Conservation (phyloP, 192 early-diverging fungal species). For the Coemansia reversa region DNA sequence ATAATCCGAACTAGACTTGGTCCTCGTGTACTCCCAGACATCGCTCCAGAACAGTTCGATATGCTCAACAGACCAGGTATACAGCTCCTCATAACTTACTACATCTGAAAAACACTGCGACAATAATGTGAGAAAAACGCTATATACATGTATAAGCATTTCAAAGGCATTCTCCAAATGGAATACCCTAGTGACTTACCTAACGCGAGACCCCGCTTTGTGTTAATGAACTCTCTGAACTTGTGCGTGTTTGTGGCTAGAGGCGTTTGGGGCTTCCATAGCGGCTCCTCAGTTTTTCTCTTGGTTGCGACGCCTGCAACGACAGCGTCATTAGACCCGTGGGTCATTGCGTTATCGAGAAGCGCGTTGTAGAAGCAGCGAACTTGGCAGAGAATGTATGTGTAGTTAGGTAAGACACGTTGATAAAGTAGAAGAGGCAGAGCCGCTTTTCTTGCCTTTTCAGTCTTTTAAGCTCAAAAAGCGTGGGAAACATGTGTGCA, state of each 20-base stretch:
- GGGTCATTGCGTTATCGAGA: slow-evolving; percentile 21
- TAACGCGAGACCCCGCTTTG: slow-evolving; percentile 57
- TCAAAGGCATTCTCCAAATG: not conserved
- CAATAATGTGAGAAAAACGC: not conserved
- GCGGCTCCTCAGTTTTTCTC: slow-evolving; percentile 9
- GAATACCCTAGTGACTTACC: slow-evolving; percentile 4
- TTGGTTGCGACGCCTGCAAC: not conserved
- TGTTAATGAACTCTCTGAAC: slow-evolving; percentile 75
- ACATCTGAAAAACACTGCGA: not conserved
- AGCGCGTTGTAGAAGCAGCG: not conserved
- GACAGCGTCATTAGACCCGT: not conserved
- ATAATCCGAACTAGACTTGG: slow-evolving; percentile 23
- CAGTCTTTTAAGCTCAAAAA: not conserved
- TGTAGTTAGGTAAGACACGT: not conserved
- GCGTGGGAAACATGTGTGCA: slow-evolving; percentile 6
- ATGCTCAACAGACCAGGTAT: slow-evolving; percentile 78
- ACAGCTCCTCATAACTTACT: slow-evolving; percentile 69
- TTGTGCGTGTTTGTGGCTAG: slow-evolving; percentile 63
- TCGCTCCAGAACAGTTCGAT: slow-evolving; percentile 82
- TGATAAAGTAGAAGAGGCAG: not conserved
- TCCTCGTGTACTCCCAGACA: slow-evolving; percentile 72
- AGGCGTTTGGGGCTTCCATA: slow-evolving; percentile 66
- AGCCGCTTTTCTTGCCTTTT: not conserved
- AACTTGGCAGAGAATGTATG: not conserved
- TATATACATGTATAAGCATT: not conserved